phyloP scores from a whole-genome alignment of 2,329 filamentous ascomycete genomes.

The Uncinocarpus reesii region DNA sequence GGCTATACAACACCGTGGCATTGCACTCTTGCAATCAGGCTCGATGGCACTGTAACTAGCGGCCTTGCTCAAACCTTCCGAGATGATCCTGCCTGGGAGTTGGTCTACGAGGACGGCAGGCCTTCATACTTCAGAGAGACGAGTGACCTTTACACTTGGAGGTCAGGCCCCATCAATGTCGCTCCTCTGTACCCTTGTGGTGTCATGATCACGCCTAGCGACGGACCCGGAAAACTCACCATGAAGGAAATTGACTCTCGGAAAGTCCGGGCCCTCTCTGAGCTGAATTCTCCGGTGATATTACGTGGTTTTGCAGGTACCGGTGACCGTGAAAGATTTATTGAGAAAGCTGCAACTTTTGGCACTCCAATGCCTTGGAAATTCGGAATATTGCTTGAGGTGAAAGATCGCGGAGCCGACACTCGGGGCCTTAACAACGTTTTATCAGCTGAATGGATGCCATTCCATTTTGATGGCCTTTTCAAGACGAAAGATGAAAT shows the following conservation, averaged over 20 bases:
- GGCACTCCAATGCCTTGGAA: slow-evolving; percentile 1
- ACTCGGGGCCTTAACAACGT: slow-evolving; percentile 4
- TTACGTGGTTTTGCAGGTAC: neutral
- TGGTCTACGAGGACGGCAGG: slow-evolving; percentile 7
- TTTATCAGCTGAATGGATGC: slow-evolving; percentile 6
- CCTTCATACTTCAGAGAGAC: slow-evolving; percentile 10
- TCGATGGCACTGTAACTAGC: slow-evolving; percentile 5
- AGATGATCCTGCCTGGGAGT: slow-evolving; percentile 2
- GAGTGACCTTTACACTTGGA: slow-evolving; percentile 3
- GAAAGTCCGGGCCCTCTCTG: slow-evolving; percentile 1
- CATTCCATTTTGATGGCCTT: slow-evolving; percentile 6
- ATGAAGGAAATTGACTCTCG: neutral
- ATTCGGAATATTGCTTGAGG: slow-evolving; percentile 4
- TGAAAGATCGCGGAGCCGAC: slow-evolving; percentile 2
- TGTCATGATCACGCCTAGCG: neutral
- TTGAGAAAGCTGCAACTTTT: neutral
- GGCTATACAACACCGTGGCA: slow-evolving; percentile 1
- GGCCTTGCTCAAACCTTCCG: slow-evolving; percentile 3
- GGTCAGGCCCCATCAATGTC: neutral
- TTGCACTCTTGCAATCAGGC: slow-evolving; percentile 2
- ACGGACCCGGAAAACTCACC: neutral
- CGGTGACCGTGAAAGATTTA: slow-evolving; percentile 1
- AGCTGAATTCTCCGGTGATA: neutral
- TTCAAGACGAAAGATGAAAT: neutral
- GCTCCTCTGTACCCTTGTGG: slow-evolving; percentile 2